Evolutionary conservation across 2,329 filamentous ascomycete genomes (phyloP), one percentile per base, ranked within the genome.

Genomic region (Aspergillus sp.): DNA sequence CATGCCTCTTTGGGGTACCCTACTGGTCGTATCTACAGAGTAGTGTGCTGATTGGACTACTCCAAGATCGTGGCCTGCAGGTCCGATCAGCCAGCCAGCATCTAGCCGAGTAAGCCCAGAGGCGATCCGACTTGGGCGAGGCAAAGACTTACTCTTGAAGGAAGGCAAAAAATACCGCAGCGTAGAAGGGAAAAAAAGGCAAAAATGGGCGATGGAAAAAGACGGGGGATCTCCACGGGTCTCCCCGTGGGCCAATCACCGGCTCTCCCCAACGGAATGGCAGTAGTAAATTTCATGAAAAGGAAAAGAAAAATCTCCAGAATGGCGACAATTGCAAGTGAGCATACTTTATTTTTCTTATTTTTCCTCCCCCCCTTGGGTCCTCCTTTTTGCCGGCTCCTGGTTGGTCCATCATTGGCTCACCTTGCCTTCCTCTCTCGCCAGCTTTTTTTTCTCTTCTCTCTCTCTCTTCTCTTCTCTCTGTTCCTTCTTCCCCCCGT

Each of bases 331-430:
- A 42, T 5, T 5, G 40, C 20, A 42, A 42, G 23, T 29, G 29
- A 29, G 20, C 23, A 45, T 4, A 17, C 21, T 45, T 25, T 45
- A 25, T 34, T 42, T 32, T 45, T 25, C 16, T 44, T 47, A 9
- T 44, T 29, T 48, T 44, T 25, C 31, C 23, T 43, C 25, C 19
- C 23, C 14, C 42, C 57, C 48, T 48, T 45, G 42, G 32, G 29
- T 29, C 44, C 41, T 46, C 54, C 45, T 54, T 53, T 52, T 50
- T 45, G 47, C 40, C 38, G 58, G 50, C 46, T 56, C 48, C 50
- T 31, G 13, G 51, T 55, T 36, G 34, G 40, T 17, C 19, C 14
- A 42, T 42, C 40, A 10, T 6, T 6, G 25, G 11, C 25, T 10
- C 14, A 13, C 19, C 19, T 42, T 21, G 4, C 17, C 38, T 45